Conservation (phyloP, 768 basidiomycete genomes). For the Sarcomyxa edulis region DNA sequence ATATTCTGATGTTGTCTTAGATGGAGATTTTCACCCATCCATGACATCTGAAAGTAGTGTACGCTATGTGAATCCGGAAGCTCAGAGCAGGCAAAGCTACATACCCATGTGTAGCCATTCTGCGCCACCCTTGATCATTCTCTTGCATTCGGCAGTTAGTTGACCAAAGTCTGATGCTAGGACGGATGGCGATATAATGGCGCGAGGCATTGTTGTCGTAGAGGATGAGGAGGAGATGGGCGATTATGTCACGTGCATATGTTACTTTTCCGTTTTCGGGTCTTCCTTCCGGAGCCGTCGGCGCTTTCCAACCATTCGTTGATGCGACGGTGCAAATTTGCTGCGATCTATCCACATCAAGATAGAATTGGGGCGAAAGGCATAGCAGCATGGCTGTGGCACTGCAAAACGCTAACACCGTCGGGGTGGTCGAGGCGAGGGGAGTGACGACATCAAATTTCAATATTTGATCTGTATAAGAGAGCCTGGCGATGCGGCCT, state of each 20-base stretch:
- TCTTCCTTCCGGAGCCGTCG: background rate
- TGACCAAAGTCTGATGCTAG: slow-evolving; percentile 97
- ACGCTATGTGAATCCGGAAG: slow-evolving; percentile 10
- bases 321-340: too few species aligned
- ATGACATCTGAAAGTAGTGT: slow-evolving; percentile 85
- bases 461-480: too few species aligned
- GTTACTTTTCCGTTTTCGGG: background rate
- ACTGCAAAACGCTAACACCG: too few species aligned
- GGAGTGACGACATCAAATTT: too few species aligned
- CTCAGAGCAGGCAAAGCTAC: slow-evolving; percentile 5
- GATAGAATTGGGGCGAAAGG: too few species aligned
- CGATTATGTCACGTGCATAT: too few species aligned
- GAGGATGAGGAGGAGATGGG: too few species aligned
- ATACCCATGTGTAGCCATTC: slow-evolving; percentile 98
- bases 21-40: slow-evolving; percentile 81
- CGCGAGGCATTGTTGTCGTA: slow-evolving; percentile 64
- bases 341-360: too few species aligned
- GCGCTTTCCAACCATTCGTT: too few species aligned
- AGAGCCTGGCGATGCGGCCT: too few species aligned
- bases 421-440: too few species aligned
- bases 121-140: slow-evolving; percentile 93
- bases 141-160: slow-evolving; percentile 89
- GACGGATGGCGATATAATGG: slow-evolving; percentile 95
- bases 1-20: background rate
- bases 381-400: too few species aligned